Evolutionary conservation across 495 filamentous ascomycete species (phyloP).

Genomic region (Neurospora pannonica): DNA sequence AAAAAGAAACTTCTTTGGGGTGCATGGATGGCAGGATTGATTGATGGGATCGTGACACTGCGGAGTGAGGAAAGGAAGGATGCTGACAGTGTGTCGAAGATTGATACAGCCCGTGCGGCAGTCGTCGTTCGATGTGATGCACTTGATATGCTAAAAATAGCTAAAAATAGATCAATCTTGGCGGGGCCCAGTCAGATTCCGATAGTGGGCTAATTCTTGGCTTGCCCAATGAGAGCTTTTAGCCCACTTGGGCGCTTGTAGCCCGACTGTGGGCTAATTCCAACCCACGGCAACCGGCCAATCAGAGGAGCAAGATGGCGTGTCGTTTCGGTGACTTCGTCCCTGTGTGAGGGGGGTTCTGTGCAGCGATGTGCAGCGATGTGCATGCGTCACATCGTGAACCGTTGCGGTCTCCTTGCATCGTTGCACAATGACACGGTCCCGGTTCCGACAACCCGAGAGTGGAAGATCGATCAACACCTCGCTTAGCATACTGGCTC

Average conservation of each 20-base stretch:
- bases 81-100: not conserved
- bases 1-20: not conserved
- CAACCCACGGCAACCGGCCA: constrained; percentile 1
- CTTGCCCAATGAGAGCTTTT: constrained; percentile 17
- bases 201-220: constrained; percentile 18
- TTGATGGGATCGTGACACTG: not conserved
- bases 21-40: not conserved
- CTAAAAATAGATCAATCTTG: constrained; percentile 20
- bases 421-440: not conserved
- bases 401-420: not conserved
- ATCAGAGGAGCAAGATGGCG: constrained; percentile 3
- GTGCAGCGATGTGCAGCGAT: not conserved
- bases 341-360: not conserved
- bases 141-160: constrained; percentile 21
- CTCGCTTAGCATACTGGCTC: not conserved
- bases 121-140: not conserved
- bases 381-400: not conserved
- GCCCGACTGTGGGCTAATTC: constrained; percentile 7
- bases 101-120: not conserved
- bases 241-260: constrained; percentile 19
- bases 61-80: not conserved
- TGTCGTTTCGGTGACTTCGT: not conserved
- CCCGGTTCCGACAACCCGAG: not conserved
- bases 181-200: constrained; percentile 8
- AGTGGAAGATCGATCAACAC: not conserved